Conservation (phyloP, 176 grass and related monocot species). For the Poa annua region DNA sequence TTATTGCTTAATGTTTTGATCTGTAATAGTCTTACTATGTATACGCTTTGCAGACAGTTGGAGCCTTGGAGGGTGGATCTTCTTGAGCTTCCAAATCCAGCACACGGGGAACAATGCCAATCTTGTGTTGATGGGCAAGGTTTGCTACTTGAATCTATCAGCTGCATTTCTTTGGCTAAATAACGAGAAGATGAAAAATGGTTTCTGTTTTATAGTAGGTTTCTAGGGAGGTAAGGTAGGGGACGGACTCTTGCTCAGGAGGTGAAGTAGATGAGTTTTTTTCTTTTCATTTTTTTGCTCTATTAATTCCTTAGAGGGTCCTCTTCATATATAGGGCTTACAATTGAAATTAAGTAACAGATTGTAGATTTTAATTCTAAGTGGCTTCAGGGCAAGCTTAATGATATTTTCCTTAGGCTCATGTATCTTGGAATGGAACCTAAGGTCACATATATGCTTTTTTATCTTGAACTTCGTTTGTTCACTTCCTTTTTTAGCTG, state of each 20-base stretch:
- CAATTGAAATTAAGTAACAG: neutral
- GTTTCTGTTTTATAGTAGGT: neutral
- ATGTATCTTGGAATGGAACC: neutral
- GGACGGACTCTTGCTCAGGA: neutral
- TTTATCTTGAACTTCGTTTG: neutral
- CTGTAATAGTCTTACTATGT: constrained; percentile 7
- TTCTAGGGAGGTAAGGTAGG: neutral
- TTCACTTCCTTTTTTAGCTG: neutral
- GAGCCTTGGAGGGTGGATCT: too few relatives aligned
- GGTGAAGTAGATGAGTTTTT: neutral
- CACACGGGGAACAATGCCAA: neutral
- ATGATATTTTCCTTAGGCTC: neutral
- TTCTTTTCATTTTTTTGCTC: neutral
- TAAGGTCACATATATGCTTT: neutral
- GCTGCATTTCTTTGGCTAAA: constrained; percentile 6
- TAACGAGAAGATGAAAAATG: neutral
- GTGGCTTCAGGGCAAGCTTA: neutral
- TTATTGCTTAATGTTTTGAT: neutral
- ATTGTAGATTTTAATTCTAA: neutral
- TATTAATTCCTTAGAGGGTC: neutral
- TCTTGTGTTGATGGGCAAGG: neutral
- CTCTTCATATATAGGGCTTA: neutral
- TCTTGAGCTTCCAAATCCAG: constrained; percentile 11
- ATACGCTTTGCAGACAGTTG: constrained; percentile 25
- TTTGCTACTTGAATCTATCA: neutral